A percentile compares a stretch with the other conserved stretches of the same genome.
Evolutionary conservation across 228 moss, liverwort and hornwort genomes (phyloP).

Genomic region (Sphagnum fallax): DNA sequence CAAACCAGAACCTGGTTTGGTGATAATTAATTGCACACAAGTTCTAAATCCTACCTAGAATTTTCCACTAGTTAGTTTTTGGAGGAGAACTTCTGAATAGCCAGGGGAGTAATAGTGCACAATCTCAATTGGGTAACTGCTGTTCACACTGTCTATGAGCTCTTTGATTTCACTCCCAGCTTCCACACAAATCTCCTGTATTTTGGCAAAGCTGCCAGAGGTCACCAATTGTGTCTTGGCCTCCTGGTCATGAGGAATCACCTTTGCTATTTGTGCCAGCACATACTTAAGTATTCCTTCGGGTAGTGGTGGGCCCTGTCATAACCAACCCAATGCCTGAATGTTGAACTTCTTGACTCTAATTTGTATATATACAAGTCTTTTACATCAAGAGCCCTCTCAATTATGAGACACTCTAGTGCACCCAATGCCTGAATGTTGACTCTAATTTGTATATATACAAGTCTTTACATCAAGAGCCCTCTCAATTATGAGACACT

Average conservation of each 20-base stretch:
- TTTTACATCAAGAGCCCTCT: neutral
- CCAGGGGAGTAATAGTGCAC: conserved; percentile 86
- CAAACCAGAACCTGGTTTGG: no score
- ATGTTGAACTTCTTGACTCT: neutral
- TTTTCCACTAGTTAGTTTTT: conserved; percentile 48
- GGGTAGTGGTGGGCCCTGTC: conserved; percentile 64
- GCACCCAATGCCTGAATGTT: neutral
- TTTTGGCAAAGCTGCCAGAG: conserved; percentile 76
- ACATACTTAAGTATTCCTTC: conserved; percentile 70
- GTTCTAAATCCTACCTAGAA: neutral
- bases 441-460: neutral
- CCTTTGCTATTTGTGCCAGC: conserved; percentile 62
- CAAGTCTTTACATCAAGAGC: neutral
- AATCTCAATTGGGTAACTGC: conserved; percentile 73
- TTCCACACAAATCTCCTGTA: conserved; percentile 67
- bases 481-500: neutral
- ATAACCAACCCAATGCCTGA: neutral
- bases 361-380: neutral
- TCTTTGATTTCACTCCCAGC: conserved; percentile 66
- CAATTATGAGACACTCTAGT: no score
- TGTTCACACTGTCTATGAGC: conserved; percentile 62
- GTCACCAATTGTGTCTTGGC: conserved; percentile 77
- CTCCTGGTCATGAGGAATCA: conserved; percentile 67
- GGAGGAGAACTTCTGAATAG: conserved; percentile 68
- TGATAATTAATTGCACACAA: no score